Percentiles rank a stretch among this genome's conserved stretches.
Evolutionary conservation across 2,329 filamentous ascomycete species (phyloP).

Genomic region (Stagonosporopsis chrysanthemi): DNA sequence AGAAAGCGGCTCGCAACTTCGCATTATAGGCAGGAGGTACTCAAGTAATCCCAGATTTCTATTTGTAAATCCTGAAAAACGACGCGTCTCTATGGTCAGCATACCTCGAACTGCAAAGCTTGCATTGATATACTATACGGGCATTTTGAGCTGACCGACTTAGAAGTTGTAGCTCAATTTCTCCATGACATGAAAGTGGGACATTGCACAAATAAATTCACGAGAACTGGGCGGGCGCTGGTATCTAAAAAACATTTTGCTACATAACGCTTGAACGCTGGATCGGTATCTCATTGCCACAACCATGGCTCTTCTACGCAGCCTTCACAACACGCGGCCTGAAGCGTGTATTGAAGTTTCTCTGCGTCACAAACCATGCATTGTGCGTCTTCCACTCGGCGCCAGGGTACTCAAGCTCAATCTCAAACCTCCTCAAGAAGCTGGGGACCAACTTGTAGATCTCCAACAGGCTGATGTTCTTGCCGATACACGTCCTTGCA

Average conservation of each 20-base stretch:
- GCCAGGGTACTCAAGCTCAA: slow-evolving; percentile 51
- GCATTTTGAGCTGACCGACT: no score
- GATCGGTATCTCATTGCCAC: background rate
- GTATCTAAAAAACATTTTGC: background rate
- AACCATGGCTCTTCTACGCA: background rate
- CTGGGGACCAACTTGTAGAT: slow-evolving; percentile 61
- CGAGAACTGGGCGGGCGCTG: background rate
- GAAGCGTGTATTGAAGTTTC: slow-evolving; percentile 55
- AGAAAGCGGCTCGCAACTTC: no score
- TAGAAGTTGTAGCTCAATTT: no score
- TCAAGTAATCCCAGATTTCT: no score
- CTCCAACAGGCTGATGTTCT: slow-evolving; percentile 59
- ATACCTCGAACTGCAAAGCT: no score
- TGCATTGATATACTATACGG: no score
- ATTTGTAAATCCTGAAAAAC: no score
- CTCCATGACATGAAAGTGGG: no score
- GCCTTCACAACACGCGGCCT: slow-evolving; percentile 27
- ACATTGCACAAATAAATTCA: no score
- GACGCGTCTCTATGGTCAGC: no score
- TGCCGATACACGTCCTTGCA: slow-evolving; percentile 71
- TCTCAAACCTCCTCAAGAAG: slow-evolving; percentile 70
- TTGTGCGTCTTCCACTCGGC: slow-evolving; percentile 58
- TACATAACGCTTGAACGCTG: slow-evolving; percentile 7
- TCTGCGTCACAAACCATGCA: slow-evolving; percentile 62
- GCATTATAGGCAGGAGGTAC: no score